These are phyloP conservation scores for Metrosideros polymorpha DNA, from an alignment of 441 rosid species.

Conservation along the genomic window DNA sequence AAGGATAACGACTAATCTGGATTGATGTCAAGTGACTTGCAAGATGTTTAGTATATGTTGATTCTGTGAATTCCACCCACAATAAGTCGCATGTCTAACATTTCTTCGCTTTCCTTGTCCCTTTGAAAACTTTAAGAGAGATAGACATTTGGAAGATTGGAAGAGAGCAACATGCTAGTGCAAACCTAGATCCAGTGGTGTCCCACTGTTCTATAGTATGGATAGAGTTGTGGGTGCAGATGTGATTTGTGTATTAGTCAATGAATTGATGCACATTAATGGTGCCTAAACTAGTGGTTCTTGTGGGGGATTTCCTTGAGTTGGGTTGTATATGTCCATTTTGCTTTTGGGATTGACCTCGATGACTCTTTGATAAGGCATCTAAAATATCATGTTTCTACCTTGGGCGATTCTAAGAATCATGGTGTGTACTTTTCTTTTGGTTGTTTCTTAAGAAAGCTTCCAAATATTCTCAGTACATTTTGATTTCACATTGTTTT, in stretches of 20 bases:
- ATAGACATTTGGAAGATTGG: neutral
- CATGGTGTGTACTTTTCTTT: neutral
- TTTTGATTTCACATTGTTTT: neutral
- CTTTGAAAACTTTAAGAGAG: neutral
- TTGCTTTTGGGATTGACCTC: neutral
- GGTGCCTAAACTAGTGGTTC: neutral
- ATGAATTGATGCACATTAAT: neutral
- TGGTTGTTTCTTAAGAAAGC: neutral
- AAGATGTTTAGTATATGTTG: neutral
- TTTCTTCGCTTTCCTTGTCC: neutral
- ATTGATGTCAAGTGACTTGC: neutral
- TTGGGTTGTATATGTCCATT: neutral
- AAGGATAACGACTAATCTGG: neutral
- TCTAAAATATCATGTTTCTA: neutral
- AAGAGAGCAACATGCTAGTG: neutral
- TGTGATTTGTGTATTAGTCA: neutral
- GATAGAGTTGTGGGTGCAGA: neutral
- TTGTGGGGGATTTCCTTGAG: neutral
- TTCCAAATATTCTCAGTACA: neutral
- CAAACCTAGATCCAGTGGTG: neutral
- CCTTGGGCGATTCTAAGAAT: neutral
- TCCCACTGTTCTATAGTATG: neutral
- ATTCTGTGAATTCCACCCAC: neutral
- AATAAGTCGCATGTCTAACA: neutral
- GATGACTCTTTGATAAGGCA: neutral